Conservation (phyloP, 306 rosid genomes). For the Comarum palustre region DNA sequence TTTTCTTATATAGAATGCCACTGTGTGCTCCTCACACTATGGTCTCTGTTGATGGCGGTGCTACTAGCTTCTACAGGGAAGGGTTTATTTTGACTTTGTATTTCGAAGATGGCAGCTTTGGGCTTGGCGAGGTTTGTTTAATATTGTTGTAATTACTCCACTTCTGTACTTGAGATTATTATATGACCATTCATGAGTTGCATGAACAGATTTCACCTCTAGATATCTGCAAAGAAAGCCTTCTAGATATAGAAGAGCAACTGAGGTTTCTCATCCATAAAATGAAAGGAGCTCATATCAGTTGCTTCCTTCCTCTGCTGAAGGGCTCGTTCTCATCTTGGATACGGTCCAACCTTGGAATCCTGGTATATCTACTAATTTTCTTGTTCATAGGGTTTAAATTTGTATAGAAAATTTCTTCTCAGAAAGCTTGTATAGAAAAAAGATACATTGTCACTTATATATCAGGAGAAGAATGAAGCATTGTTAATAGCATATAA, state of each 20-base stretch:
- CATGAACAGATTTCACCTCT: slow-evolving; percentile 83
- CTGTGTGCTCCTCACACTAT: slow-evolving; percentile 69
- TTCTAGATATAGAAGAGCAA: slow-evolving; percentile 81
- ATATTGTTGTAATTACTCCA: background rate
- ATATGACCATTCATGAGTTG: slow-evolving; percentile 11
- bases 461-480: background rate
- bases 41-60: slow-evolving; percentile 30
- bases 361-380: slow-evolving; percentile 52
- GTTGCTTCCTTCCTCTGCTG: slow-evolving; percentile 61
- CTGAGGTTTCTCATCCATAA: slow-evolving; percentile 68
- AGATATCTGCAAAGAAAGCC: slow-evolving; percentile 56
- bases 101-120: slow-evolving; percentile 82
- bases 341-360: slow-evolving; percentile 80
- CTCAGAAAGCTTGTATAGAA: background rate
- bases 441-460: background rate
- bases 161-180: background rate
- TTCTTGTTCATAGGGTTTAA: slow-evolving; percentile 11
- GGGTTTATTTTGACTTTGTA: slow-evolving; percentile 73
- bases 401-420: too few species aligned
- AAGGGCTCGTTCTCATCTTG: slow-evolving; percentile 80
- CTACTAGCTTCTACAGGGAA: slow-evolving; percentile 55
- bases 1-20: slow-evolving; percentile 60
- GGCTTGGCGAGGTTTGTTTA: slow-evolving; percentile 86
- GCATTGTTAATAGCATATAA: background rate
- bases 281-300: slow-evolving; percentile 49